phyloP scores from a whole-genome alignment of 164 flowering plant species.

The Saururus chinensis region DNA sequence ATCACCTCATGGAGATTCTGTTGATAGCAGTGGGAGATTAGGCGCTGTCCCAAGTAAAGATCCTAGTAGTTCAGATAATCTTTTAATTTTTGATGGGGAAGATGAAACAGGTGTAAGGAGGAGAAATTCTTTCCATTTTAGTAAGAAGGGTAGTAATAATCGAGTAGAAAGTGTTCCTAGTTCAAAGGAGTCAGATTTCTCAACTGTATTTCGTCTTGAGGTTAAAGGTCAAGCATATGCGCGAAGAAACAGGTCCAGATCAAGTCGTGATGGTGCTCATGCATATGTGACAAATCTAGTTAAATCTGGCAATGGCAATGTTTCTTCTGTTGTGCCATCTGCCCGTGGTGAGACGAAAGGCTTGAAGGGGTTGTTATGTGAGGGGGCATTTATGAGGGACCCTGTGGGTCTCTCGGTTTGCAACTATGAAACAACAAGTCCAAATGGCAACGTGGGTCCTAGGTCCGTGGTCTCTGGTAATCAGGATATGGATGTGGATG shows the following conservation, averaged over 20 bases:
- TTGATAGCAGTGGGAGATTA: constrained; percentile 77
- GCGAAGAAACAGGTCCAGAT: constrained; percentile 67
- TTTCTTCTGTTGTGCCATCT: constrained; percentile 28
- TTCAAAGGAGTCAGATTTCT: constrained; percentile 62
- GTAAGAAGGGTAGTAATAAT: constrained; percentile 29
- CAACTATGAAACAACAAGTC: constrained; percentile 29
- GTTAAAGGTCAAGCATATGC: constrained; percentile 56
- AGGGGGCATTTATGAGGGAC: constrained; percentile 29
- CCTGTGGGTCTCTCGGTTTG: constrained; percentile 22
- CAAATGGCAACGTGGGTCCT: constrained; percentile 25
- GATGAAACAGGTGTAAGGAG: constrained; percentile 42
- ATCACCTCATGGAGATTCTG: constrained; percentile 92
- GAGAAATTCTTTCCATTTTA: constrained; percentile 28
- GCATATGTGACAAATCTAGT: constrained; percentile 37
- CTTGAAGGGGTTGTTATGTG: constrained; percentile 29
- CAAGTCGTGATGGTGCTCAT: constrained; percentile 56
- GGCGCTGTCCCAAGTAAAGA: constrained; percentile 51
- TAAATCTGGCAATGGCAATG: constrained; percentile 39
- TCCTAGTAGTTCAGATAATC: constrained; percentile 83
- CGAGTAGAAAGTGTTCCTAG: constrained; percentile 49
- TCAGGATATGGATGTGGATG: constrained; percentile 35
- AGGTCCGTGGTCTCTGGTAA: constrained; percentile 24
- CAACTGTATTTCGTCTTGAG: constrained; percentile 44
- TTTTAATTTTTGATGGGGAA: constrained; percentile 71
- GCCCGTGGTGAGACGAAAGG: constrained; percentile 44